Percentiles rank a stretch among this genome's conserved stretches.
These are phyloP conservation scores for Thoreauomyces humboldtii DNA, from an alignment of 192 early-diverging fungal genomes.

Conservation along the genomic window DNA sequence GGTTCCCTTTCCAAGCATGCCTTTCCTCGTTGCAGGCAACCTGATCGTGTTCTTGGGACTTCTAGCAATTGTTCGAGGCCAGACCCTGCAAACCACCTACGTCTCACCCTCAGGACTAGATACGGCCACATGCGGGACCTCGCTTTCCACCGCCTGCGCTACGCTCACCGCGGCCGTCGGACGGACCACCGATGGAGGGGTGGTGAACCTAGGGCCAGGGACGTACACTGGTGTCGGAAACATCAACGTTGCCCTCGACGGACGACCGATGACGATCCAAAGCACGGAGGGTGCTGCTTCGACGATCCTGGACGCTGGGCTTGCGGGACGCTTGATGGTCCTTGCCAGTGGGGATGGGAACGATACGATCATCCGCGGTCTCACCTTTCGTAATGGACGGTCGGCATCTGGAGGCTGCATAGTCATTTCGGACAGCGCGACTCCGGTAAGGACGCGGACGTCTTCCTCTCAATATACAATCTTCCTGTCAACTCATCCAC, in stretches of 20 bases:
- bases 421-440: not conserved
- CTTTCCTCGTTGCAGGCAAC: too few relatives aligned
- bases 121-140: not conserved
- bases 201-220: not conserved
- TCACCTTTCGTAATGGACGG: conserved; percentile 10
- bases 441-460: conserved; percentile 19
- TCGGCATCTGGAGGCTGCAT: conserved; percentile 10
- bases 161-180: not conserved
- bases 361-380: not conserved
- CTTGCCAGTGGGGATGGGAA: not conserved
- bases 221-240: not conserved
- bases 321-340: not conserved
- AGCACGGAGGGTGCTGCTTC: not conserved
- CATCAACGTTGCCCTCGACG: not conserved
- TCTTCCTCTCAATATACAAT: not conserved
- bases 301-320: conserved; percentile 2
- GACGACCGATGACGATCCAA: not conserved
- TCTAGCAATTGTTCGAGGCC: too few relatives aligned
- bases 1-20: too few relatives aligned
- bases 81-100: not conserved
- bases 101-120: not conserved
- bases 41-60: too few relatives aligned
- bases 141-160: not conserved
- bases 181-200: not conserved
- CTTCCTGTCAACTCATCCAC: not conserved